These are phyloP conservation scores for Alternaria brassicicola DNA, from an alignment of 2,329 filamentous ascomycete genomes.

Conservation along the genomic window DNA sequence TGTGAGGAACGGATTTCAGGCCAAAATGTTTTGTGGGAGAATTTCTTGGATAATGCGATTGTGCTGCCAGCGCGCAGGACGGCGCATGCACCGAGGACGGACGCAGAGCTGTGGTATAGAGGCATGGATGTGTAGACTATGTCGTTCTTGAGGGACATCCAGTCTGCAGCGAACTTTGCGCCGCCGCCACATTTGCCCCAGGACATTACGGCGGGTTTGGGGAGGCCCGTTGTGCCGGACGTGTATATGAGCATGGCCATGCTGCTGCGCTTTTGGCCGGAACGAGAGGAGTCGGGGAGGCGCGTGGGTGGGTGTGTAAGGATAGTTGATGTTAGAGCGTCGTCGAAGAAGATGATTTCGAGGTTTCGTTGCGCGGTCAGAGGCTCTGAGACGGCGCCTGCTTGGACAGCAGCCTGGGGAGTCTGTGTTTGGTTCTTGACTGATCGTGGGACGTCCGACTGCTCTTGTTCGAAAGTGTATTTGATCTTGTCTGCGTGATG, in stretches of 20 bases:
- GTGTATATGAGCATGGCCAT: slow-evolving; percentile 51
- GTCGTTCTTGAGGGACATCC: slow-evolving; percentile 38
- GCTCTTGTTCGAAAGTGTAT: slow-evolving; percentile 35
- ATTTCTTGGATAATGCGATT: slow-evolving; percentile 38
- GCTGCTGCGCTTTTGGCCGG: slow-evolving; percentile 28
- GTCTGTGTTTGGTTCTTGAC: slow-evolving; percentile 28
- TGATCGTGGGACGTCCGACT: slow-evolving; percentile 22
- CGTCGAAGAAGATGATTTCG: slow-evolving; percentile 42
- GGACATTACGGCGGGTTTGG: slow-evolving; percentile 43
- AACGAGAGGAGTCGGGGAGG: slow-evolving; percentile 36
- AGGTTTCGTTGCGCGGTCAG: slow-evolving; percentile 25
- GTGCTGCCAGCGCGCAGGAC: slow-evolving; percentile 36
- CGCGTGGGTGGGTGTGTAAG: slow-evolving; percentile 37
- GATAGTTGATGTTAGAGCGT: slow-evolving; percentile 35
- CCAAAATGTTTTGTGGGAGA: slow-evolving; percentile 50
- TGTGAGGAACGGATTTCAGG: slow-evolving; percentile 43
- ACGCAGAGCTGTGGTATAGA: slow-evolving; percentile 45
- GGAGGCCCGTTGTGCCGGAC: slow-evolving; percentile 47
- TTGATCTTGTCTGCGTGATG: slow-evolving; percentile 18
- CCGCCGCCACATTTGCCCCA: slow-evolving; percentile 34
- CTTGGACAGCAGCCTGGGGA: slow-evolving; percentile 11
- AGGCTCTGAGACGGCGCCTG: slow-evolving; percentile 15
- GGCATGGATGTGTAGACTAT: slow-evolving; percentile 49
- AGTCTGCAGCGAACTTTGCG: slow-evolving; percentile 26
- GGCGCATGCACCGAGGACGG: slow-evolving; percentile 37